Evolutionary conservation across 768 basidiomycete genomes (phyloP), one percentile per base, ranked within the genome.

Genomic region (Phanerochaete sordida): DNA sequence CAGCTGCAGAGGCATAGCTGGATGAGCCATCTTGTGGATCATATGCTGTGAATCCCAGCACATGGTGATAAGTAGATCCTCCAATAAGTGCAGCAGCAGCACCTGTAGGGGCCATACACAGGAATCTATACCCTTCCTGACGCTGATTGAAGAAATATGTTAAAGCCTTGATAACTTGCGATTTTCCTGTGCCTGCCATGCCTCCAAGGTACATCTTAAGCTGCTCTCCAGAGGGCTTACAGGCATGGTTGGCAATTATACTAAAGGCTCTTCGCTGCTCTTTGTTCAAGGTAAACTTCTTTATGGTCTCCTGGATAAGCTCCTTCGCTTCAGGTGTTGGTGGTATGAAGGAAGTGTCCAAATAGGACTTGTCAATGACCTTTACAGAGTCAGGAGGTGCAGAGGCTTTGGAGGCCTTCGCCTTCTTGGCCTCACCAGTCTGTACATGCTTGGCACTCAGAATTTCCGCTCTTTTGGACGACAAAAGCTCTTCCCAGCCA

Each of bases 121-220:
- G 16, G 23, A 68, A 65, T 16, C 57, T 19, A 45, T 64, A 55
- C 1, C 16, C n/a, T 57, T 63, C 57, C n/a, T 59, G 39, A 1
- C 58, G 11, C 12, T 46, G 11, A 2, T 24, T 44, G 45, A 63
- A 66, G 30, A 62, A 64, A 15, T 19, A 3, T 7, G 56, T 63
- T 3, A 64, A 21, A 1, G 65, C 65, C 44, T 67, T 62, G 23
- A 69, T 60, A 1, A 69, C 66, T 50, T 63, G 61, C n/a, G 66
- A 65, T 45, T 67, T 67, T 19, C 65, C 65, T 23, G 63, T 69
- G n/a, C 68, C 68, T 19, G 53, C 68, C 62, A 69, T 69, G 1
- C 64, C 66, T 0, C 64, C 68, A 11, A 69, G 24, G 45, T 69
- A 65, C 68, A 69, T 67, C 8, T 56, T 43, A 13, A 69, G 46